Conservation (phyloP, 331 rosid species). For the Malus hybrid region DNA sequence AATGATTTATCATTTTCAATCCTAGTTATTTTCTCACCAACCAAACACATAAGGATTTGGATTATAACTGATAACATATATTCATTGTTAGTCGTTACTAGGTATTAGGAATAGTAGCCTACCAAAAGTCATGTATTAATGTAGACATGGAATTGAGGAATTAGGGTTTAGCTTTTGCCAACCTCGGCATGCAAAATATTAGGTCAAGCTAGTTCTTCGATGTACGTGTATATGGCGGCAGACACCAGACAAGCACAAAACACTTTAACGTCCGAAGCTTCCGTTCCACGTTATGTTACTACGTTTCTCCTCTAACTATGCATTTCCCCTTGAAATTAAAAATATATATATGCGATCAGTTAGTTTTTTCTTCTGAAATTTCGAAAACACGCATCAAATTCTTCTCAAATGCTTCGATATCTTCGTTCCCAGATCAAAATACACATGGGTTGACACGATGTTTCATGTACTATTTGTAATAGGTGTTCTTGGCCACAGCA, state of each 20-base stretch:
- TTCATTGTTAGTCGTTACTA: no score
- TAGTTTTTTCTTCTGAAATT: not conserved
- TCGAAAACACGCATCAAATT: not conserved
- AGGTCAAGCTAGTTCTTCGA: not conserved
- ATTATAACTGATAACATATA: not conserved
- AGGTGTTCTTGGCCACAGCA: not conserved
- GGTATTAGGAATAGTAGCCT: not conserved
- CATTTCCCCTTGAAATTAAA: no score
- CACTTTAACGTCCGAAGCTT: constrained; percentile 8
- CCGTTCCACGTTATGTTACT: not conserved
- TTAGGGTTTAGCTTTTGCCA: not conserved
- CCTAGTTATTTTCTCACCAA: not conserved
- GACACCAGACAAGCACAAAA: constrained; percentile 9
- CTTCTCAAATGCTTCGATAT: constrained; percentile 1
- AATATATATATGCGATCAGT: not conserved
- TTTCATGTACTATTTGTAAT: not conserved
- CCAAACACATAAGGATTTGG: not conserved
- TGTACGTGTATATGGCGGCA: not conserved
- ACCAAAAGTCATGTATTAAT: not conserved
- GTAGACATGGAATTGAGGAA: not conserved
- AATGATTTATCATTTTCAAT: not conserved
- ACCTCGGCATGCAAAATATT: not conserved
- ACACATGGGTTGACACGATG: constrained; percentile 7
- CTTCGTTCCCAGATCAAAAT: not conserved
- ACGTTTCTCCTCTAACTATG: not conserved